These are phyloP conservation scores for Tylopilus sp. DNA, from an alignment of 768 basidiomycete species.

Conservation along the genomic window DNA sequence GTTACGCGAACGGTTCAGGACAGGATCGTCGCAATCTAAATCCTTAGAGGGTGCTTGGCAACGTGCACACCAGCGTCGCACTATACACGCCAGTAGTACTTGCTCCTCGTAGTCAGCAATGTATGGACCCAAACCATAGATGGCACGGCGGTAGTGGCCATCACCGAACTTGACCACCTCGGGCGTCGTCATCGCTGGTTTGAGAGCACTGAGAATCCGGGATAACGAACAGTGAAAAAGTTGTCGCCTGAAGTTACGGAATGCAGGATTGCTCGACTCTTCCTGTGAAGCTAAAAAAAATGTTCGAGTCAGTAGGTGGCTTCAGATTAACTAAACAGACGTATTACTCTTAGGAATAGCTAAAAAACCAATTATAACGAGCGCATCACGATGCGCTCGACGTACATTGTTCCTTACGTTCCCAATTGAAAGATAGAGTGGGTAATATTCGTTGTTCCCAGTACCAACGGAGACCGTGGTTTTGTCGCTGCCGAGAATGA, in stretches of 20 bases:
- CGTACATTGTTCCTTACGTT: background rate
- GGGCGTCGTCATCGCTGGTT: background rate
- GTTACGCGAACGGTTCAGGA: too few relatives aligned
- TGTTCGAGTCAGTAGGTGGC: background rate
- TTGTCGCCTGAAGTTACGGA: background rate
- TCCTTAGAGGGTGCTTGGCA: too few relatives aligned
- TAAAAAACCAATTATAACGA: conserved; percentile 21
- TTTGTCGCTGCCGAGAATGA: background rate
- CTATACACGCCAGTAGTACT: background rate
- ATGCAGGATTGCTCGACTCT: background rate
- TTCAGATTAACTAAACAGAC: too few relatives aligned
- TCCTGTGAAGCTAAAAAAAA: background rate
- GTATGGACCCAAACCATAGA: background rate
- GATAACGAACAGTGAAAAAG: background rate
- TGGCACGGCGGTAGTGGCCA: background rate
- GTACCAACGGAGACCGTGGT: background rate
- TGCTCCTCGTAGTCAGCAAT: background rate
- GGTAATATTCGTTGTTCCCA: conserved; percentile 1
- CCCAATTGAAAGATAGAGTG: conserved; percentile 1
- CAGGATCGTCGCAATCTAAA: too few relatives aligned
- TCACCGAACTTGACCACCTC: background rate
- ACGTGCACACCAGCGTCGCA: background rate
- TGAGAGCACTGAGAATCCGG: background rate
- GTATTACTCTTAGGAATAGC: conserved; percentile 32
- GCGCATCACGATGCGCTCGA: background rate